These are phyloP conservation scores for Tetrapisispora taiwanensis DNA, from an alignment of 805 yeast genomes.

Conservation along the genomic window DNA sequence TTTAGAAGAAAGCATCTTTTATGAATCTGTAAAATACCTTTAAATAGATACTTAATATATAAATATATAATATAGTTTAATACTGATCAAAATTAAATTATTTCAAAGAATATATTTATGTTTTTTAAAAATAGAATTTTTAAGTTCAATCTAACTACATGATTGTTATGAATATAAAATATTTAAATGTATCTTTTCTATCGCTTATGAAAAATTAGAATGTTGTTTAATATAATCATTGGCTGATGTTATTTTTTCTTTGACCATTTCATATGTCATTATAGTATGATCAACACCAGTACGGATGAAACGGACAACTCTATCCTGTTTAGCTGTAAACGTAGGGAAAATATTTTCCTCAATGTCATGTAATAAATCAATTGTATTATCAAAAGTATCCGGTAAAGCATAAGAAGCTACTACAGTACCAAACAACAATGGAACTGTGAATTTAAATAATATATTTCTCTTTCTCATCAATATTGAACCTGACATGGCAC, in stretches of 20 bases:
- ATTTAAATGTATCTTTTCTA: neutral
- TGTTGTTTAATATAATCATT: constrained; percentile 1
- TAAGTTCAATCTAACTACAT: neutral
- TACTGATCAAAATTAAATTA: too few species aligned
- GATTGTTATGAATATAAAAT: neutral
- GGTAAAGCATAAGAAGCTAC: constrained; percentile 52
- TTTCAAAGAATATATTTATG: too few species aligned
- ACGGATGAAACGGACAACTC: neutral
- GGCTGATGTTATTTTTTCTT: neutral
- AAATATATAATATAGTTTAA: too few species aligned
- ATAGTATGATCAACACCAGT: constrained; percentile 3
- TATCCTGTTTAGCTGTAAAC: constrained; percentile 16
- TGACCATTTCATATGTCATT: constrained; percentile 3
- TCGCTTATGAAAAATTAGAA: neutral
- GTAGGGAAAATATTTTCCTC: constrained; percentile 33
- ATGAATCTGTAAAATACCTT: too few species aligned
- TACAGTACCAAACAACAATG: constrained; percentile 40
- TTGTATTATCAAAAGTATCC: constrained; percentile 42
- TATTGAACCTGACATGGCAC: constrained; percentile 50
- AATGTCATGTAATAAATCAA: constrained; percentile 36
- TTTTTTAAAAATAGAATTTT: too few species aligned
- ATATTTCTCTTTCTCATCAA: constrained; percentile 45
- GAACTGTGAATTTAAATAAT: constrained; percentile 38
- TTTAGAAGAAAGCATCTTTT: too few species aligned
- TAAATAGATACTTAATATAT: too few species aligned